These are phyloP conservation scores for Wickerhamiella spandovensis DNA, from an alignment of 805 yeast genomes.

Conservation along the genomic window DNA sequence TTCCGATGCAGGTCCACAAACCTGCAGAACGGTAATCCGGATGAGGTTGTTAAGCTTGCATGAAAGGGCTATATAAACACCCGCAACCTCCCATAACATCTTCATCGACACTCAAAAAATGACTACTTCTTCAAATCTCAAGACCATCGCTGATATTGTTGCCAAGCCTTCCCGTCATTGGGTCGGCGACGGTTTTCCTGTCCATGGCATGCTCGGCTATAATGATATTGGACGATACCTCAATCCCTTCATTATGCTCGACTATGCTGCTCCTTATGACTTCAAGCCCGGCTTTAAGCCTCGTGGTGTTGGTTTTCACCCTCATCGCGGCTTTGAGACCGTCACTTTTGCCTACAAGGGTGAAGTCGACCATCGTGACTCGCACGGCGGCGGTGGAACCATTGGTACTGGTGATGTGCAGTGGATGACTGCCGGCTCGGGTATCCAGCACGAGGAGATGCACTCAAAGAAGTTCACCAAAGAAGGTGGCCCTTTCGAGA, in stretches of 20 bases:
- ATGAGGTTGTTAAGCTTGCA: not conserved
- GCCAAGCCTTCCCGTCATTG: constrained; percentile 23
- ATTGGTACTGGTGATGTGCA: constrained; percentile 71
- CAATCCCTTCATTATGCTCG: constrained; percentile 11
- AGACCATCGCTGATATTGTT: not conserved
- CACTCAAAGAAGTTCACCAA: constrained; percentile 14
- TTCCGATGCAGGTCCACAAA: not conserved
- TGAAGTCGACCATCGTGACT: constrained; percentile 66
- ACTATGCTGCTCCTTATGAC: constrained; percentile 8
- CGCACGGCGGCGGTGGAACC: constrained; percentile 67
- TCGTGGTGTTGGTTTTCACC: constrained; percentile 31
- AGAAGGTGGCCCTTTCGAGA: constrained; percentile 36
- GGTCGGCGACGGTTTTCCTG: constrained; percentile 11
- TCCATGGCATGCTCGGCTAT: constrained; percentile 7
- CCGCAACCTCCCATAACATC: not conserved
- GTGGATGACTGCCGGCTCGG: constrained; percentile 87
- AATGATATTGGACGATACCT: constrained; percentile 4
- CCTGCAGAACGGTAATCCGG: not conserved
- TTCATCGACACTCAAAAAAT: not conserved
- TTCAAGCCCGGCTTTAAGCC: constrained; percentile 6
- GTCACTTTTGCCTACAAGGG: constrained; percentile 53
- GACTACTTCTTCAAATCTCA: not conserved
- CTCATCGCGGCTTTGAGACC: constrained; percentile 72
- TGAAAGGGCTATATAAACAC: not conserved
- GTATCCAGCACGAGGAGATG: constrained; percentile 76